Base-by-base conservation (phyloP, 139 green algal genomes). In the Tetraselmis chui region DNA sequence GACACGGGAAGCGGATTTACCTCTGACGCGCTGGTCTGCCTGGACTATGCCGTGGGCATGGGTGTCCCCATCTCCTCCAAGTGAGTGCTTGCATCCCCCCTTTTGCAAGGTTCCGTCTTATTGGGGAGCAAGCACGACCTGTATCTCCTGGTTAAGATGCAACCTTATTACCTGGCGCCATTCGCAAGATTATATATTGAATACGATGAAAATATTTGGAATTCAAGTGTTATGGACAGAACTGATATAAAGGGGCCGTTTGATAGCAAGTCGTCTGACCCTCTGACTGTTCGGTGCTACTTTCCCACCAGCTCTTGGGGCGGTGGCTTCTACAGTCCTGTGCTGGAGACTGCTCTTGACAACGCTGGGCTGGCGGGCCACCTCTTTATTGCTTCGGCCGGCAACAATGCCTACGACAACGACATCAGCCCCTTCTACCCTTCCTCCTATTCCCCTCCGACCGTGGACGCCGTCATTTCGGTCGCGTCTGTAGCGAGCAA, bases 351-450 rank as follows among this genome's bases (percentile, higher is more conserved):
- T 18, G 45, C 45, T 18, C 45, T 67, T 18, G 18, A 67, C 32
- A 0, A n/a, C 30, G 30, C 25, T 32, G 5, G 11, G 1, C 1
- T 22, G 1, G 32, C 78, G 25, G 29, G 31, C 31, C 78, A 28
- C 78, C 31, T 74, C 78, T 74, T 76, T 32, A 81, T 75, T 32
- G 78, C 29, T 0, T 24, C 29, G 2, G 31, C 31, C 1, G 78
- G 31, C 78, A 74, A 74, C 31, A 32, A 27, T 23, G 45, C 23
- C 1, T 2, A 23, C n/a, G 29, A 81, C 78, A 81, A 81, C 78
- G 78, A 81, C 31, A 32, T 31, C 32, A 76, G 1, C 26, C 32
- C 78, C 32, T 45, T 1, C 32, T 81, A 81, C 78, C 78, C 78
- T 32, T 32, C 78, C 78, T 58, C n/a, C 32, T 81, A 81, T 32